Conservation (phyloP, 345 rosid genomes). For the Syzygium grande region DNA sequence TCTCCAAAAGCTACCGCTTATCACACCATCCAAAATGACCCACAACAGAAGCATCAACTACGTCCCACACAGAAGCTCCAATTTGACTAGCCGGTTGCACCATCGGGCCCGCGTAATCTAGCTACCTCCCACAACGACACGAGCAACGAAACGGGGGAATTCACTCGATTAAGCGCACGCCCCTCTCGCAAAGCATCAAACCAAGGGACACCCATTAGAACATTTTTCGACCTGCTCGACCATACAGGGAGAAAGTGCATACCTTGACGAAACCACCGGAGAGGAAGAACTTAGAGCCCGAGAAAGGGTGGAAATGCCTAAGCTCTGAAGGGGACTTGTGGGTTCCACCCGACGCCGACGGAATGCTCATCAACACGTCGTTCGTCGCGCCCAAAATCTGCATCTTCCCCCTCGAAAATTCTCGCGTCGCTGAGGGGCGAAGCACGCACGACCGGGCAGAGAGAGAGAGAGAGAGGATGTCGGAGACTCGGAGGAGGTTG, state of each 20-base stretch:
- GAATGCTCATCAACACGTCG: constrained; percentile 21
- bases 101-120: not conserved
- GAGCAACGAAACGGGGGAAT: not conserved
- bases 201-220: not conserved
- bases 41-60: not conserved
- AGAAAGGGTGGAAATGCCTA: constrained; percentile 15
- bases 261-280: constrained; percentile 34
- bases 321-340: constrained; percentile 7
- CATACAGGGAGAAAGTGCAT: not conserved
- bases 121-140: not conserved
- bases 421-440: not conserved
- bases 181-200: not conserved
- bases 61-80: not conserved
- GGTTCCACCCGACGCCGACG: constrained; percentile 20
- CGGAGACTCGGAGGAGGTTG: not conserved
- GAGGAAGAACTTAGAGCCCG: constrained; percentile 22
- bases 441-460: not conserved
- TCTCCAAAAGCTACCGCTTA: not conserved
- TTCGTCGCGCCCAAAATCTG: constrained; percentile 24
- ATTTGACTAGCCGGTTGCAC: not conserved
- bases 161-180: not conserved
- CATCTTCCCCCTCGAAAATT: constrained; percentile 3
- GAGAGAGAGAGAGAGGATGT: not conserved
- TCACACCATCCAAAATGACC: not conserved
- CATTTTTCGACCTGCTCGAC: not conserved